Percentiles rank a stretch among this genome's conserved stretches.
Conservation (phyloP, 2,329 filamentous ascomycete species). For the Penicillium palitans region DNA sequence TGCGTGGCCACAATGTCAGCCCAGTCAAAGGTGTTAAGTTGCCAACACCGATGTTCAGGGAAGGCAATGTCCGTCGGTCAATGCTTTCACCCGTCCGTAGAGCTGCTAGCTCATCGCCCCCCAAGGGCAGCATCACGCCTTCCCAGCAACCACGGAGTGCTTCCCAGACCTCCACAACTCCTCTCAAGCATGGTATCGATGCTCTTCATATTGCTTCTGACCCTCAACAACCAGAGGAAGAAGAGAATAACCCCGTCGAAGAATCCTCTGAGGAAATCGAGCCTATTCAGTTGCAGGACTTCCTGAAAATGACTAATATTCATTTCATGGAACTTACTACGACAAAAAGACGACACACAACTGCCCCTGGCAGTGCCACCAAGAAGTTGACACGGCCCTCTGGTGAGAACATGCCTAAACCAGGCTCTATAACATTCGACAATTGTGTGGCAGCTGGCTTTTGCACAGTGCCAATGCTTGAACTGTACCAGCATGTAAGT, state of each 20-base stretch:
- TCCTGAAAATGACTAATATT: conserved; percentile 92
- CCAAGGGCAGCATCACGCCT: conserved; percentile 54
- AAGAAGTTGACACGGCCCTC: conserved; percentile 33
- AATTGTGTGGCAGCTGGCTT: conserved; percentile 83
- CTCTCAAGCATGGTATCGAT: conserved; percentile 27
- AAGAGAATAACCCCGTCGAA: conserved; percentile 48
- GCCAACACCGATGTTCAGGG: conserved; percentile 67
- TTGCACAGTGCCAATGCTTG: conserved; percentile 88
- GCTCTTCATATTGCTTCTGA: conserved; percentile 26
- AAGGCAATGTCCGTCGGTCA: conserved; percentile 63
- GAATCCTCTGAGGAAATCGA: conserved; percentile 52
- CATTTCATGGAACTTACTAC: conserved; percentile 99
- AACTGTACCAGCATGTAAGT: conserved; percentile 85
- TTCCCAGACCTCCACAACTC: conserved; percentile 42
- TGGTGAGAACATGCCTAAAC: conserved; percentile 27
- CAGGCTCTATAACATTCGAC: conserved; percentile 55
- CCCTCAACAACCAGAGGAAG: conserved; percentile 45
- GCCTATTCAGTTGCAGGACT: conserved; percentile 84
- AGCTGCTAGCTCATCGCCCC: conserved; percentile 33
- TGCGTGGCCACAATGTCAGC: conserved; percentile 70
- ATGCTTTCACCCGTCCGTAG: conserved; percentile 52
- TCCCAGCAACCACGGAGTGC: conserved; percentile 41
- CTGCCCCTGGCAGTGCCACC: conserved; percentile 56
- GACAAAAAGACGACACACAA: conserved; percentile 85
- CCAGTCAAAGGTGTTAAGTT: conserved; percentile 74